Evolutionary conservation across 768 basidiomycete species (phyloP), one percentile per base, ranked within the genome.

Genomic region (Leccinum imitatum): DNA sequence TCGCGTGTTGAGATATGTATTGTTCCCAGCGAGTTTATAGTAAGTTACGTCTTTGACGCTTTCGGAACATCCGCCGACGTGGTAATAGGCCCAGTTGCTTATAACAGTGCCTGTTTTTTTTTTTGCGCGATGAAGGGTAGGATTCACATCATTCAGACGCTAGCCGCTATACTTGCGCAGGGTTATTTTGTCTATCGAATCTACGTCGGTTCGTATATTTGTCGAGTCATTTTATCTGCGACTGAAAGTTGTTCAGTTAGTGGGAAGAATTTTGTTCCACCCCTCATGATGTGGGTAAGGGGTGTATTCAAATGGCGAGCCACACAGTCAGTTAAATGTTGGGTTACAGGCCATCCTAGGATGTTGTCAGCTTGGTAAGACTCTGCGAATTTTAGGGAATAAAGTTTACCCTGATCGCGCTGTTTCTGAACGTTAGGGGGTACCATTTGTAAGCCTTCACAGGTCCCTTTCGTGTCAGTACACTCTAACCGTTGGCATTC

Each of bases 151-250:
- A 19, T 25, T 4, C 35, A 67, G 65, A 6, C 0, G 13, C 11
- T 58, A 4, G 41, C 56, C 48, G 62, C 62, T 47, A 4, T 50
- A 44, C 10, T 19, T 4, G 53, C 58, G 1, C 65, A 66, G 9
- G 58, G 56, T 6, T 67, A 56, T 47, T 63, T 67, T 25, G 30
- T 64, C 19, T 15, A 64, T 27, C 56, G 65, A 17, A 56, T 66
- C 11, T 66, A 67, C 15, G 0, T 54, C 17, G 58, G 65, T 67
- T 11, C 15, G 57, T 58, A 1, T 44, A 17, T 14, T 6, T 6
- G 9, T 19, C 1, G 4, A 1, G 10, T 15, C 14, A n/a, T 13
- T 37, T 35, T 30, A n/a, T 33, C 4, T 14, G n/a, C 13, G 21
- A 21, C 25, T 61, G 27, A 64, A 3, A 1, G 6, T 0, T 11